These are phyloP conservation scores for Pythium oligandrum DNA, from an alignment of 352 stramenopile genomes.

Conservation along the genomic window DNA sequence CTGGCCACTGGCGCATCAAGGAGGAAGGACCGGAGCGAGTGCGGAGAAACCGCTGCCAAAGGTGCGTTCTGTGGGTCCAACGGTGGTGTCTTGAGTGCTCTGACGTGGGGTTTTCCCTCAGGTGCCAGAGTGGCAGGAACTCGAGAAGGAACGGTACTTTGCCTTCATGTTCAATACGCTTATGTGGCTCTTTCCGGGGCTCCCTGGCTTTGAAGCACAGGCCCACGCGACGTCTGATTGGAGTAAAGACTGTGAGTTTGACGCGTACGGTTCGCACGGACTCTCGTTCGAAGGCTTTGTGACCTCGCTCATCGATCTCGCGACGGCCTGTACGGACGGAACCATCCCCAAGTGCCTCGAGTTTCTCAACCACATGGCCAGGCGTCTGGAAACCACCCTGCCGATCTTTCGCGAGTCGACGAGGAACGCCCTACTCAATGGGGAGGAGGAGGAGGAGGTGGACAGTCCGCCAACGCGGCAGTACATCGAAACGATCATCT, in stretches of 20 bases:
- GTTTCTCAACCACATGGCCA: slow-evolving; percentile 40
- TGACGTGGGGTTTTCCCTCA: background rate
- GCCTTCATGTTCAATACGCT: slow-evolving; percentile 36
- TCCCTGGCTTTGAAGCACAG: slow-evolving; percentile 37
- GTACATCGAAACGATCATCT: slow-evolving; percentile 15
- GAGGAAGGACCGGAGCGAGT: slow-evolving; percentile 2
- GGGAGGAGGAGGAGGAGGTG: background rate
- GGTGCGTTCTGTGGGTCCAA: too few species aligned
- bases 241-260: slow-evolving; percentile 46
- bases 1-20: slow-evolving; percentile 48
- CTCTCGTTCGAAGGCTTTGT: slow-evolving; percentile 46
- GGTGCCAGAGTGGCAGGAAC: slow-evolving; percentile 31
- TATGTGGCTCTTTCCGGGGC: slow-evolving; percentile 45
- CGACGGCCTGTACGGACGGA: slow-evolving; percentile 38
- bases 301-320: slow-evolving; percentile 43
- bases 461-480: background rate
- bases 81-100: too few species aligned
- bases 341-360: slow-evolving; percentile 34
- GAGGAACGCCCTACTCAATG: background rate
- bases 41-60: background rate
- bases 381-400: slow-evolving; percentile 31
- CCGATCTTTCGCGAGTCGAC: slow-evolving; percentile 17
- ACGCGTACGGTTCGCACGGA: slow-evolving; percentile 27
- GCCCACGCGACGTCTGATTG: slow-evolving; percentile 36
- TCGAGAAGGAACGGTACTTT: slow-evolving; percentile 42